phyloP scores from a whole-genome alignment of 352 stramenopile species.

The Pythium dissimile region DNA sequence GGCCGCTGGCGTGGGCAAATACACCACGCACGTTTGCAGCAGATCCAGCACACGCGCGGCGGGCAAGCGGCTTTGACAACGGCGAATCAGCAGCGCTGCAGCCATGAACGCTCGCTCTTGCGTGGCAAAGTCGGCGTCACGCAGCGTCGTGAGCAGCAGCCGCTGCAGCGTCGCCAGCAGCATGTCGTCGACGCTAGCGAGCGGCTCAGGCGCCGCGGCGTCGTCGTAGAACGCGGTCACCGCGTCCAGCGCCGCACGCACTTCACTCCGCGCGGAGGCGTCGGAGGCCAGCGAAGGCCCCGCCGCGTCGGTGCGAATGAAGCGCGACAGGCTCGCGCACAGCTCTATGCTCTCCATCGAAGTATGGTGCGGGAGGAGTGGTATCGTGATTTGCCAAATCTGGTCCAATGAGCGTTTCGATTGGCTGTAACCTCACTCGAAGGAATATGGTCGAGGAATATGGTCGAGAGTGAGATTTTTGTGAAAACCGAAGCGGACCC shows the following conservation, averaged over 20 bases:
- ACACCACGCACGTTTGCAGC: constrained; percentile 40
- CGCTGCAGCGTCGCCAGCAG: constrained; percentile 57
- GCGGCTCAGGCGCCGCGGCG: constrained; percentile 3
- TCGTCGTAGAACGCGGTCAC: constrained; percentile 33
- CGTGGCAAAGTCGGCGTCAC: constrained; percentile 4
- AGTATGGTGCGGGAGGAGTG: neutral
- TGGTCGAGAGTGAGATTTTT: constrained; percentile 13
- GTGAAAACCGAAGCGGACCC: no score
- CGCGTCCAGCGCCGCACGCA: constrained; percentile 24
- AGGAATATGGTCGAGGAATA: neutral
- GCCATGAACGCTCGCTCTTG: constrained; percentile 32
- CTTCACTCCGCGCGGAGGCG: constrained; percentile 5
- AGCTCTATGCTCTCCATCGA: constrained; percentile 45
- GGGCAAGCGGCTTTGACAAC: constrained; percentile 19
- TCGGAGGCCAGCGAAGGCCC: neutral
- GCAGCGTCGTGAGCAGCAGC: constrained; percentile 44
- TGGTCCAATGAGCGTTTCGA: neutral
- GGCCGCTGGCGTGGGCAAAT: constrained; percentile 36
- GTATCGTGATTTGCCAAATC: neutral
- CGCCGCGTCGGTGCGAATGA: constrained; percentile 28
- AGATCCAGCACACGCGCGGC: constrained; percentile 33
- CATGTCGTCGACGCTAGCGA: constrained; percentile 57
- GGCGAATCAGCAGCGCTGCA: constrained; percentile 31
- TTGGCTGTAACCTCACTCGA: no score
- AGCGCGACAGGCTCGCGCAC: constrained; percentile 61